Evolutionary conservation across 2,329 filamentous ascomycete genomes (phyloP), one percentile per base, ranked within the genome.

Genomic region (Sporothrix dimorphospora): DNA sequence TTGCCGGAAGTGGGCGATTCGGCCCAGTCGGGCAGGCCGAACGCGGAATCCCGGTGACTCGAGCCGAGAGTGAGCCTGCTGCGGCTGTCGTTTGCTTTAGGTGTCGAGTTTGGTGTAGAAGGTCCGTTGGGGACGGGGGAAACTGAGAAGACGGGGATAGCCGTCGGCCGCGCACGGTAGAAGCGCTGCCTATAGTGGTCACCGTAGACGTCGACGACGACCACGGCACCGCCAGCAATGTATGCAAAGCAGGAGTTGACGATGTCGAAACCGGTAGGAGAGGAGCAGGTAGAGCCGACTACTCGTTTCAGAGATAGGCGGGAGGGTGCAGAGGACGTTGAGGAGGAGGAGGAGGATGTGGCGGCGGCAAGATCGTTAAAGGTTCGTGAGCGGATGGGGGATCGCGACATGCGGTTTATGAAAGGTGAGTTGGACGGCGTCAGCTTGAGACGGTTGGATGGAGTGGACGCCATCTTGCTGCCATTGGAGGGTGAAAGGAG

Each of bases 151-250:
- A 88, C 74, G 79, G 94, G 92, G 53, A 92, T 81, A 6, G 93
- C 92, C 27, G 90, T 89, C 12, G 94, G 94, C 42, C 93, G 89
- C 53, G 95, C 96, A 78, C 94, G 90, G 83, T 93, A 98, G 84
- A 98, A 98, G 73, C 94, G 91, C 80, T 98, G 95, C 1, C 87
- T 87, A 78, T 87, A 88, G 68, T 84, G 81, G 78, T 92, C 85
- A 69, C 90, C 88, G 75, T 93, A 89, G 69, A 98, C 85, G 76
- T 92, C 90, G 8, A 94, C 93, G 21, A 98, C 89, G 0, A 99
- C 93, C n/a, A 94, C 95, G 57, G 95, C 94, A 11, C 94, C 96
- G 71, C 96, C 96, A 9, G 96, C 95, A 75, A 94, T 94, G 80
- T 97, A 96, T 71, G 94, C 94, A 81, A 98, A 97, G 68, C 87